Percentiles rank a stretch among this genome's conserved stretches.
Conservation (phyloP, 73 alveolate genomes). For the Stentor coeruleus region DNA sequence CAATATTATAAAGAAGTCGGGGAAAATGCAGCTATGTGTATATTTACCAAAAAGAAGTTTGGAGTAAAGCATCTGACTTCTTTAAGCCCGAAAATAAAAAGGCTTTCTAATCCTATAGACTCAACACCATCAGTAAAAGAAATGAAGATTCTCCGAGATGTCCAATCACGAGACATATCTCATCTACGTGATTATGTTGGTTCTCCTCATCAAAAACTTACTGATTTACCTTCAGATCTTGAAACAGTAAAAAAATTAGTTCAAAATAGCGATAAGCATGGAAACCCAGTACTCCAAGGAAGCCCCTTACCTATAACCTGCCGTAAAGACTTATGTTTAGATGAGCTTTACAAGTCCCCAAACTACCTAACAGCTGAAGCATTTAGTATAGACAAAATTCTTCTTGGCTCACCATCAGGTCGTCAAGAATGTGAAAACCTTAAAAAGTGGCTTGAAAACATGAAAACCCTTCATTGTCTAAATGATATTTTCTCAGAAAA, state of each 20-base stretch:
- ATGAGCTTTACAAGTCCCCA: neutral
- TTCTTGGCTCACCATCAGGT: neutral
- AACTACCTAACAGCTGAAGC: neutral
- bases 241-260: neutral
- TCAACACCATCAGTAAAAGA: neutral
- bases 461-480: neutral
- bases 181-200: neutral
- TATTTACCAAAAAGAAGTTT: too few relatives aligned
- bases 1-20: neutral
- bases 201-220: neutral
- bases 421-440: neutral
- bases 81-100: neutral
- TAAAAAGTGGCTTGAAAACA: neutral
- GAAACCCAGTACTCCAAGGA: too few relatives aligned
- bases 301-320: too few relatives aligned
- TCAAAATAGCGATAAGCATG: too few relatives aligned
- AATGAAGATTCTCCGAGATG: neutral
- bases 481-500: neutral
- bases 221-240: neutral
- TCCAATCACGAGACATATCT: neutral
- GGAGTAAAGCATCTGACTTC: neutral
- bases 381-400: neutral
- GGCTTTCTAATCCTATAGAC: neutral
- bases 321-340: too few relatives aligned
- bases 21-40: neutral